These are phyloP conservation scores for Coffea humblotiana DNA, from an alignment of 305 asterid species.

Conservation along the genomic window DNA sequence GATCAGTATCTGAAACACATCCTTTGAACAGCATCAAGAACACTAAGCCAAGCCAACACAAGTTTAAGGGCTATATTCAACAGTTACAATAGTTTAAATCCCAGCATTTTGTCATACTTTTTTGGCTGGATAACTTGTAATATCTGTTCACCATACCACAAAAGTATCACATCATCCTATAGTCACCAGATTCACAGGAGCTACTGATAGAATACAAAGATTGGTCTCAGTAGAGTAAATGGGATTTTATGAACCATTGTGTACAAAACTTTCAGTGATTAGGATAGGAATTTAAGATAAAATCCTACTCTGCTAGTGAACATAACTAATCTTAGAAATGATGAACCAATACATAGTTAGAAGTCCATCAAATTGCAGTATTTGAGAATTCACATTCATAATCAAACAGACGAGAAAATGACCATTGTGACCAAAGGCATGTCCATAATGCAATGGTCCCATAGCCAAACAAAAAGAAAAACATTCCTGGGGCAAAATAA, in stretches of 20 bases:
- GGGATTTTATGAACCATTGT: background rate
- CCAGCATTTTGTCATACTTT: background rate
- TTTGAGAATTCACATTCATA: background rate
- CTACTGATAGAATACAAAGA: background rate
- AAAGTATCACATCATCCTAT: too few species aligned
- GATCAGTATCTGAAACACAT: constrained; percentile 1
- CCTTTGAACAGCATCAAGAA: background rate
- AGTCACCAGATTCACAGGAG: too few species aligned
- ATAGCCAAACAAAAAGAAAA: background rate
- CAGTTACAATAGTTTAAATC: background rate
- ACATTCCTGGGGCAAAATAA: background rate
- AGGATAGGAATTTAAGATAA: background rate
- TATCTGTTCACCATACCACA: background rate
- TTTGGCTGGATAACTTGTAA: background rate
- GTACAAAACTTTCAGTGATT: background rate
- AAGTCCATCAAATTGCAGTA: background rate
- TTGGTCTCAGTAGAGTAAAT: background rate
- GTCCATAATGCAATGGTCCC: background rate
- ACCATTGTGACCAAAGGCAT: background rate
- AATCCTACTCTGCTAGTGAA: background rate
- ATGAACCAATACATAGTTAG: background rate
- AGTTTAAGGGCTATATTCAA: background rate
- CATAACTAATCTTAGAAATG: background rate
- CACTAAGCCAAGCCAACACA: background rate
- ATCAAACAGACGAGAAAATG: background rate